Conservation (phyloP, 352 stramenopile genomes). For the Halophytophthora batemanensis region DNA sequence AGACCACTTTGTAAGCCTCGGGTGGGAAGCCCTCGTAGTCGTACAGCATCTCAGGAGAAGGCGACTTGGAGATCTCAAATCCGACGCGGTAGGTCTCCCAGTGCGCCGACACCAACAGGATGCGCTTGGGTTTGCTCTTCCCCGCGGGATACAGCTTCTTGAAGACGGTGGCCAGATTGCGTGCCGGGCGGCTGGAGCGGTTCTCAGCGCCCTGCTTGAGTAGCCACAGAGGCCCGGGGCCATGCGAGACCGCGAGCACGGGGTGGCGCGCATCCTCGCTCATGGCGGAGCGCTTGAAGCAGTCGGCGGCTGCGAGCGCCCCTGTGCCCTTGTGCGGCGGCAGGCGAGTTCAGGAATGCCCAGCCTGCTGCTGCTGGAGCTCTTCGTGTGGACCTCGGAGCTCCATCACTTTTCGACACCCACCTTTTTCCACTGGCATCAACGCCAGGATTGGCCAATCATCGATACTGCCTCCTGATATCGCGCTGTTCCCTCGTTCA, state of each 20-base stretch:
- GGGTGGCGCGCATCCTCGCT: constrained; percentile 27
- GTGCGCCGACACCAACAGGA: constrained; percentile 86
- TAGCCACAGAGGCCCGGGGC: constrained; percentile 57
- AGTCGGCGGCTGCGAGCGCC: background rate
- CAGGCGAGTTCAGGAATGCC: constrained; percentile 9
- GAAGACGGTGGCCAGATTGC: constrained; percentile 45
- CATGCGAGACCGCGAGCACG: constrained; percentile 55
- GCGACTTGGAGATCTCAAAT: constrained; percentile 59
- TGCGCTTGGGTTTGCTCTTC: constrained; percentile 41
- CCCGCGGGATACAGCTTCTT: constrained; percentile 41
- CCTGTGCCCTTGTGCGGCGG: background rate
- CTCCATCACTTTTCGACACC: too few species aligned
- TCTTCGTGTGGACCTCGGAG: background rate
- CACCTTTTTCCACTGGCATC: too few species aligned
- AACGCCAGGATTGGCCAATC: too few species aligned
- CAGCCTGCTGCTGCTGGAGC: background rate
- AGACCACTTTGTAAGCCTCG: constrained; percentile 81
- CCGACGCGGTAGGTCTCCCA: constrained; percentile 62
- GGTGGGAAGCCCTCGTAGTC: constrained; percentile 88
- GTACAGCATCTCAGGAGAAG: constrained; percentile 64
- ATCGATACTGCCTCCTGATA: too few species aligned
- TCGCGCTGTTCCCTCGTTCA: too few species aligned
- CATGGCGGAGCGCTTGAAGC: too few species aligned
- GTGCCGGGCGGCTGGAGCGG: constrained; percentile 29
- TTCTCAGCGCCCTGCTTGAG: constrained; percentile 45